These are phyloP conservation scores for Moringa oleifera DNA, from an alignment of 345 rosid genomes.

Conservation along the genomic window DNA sequence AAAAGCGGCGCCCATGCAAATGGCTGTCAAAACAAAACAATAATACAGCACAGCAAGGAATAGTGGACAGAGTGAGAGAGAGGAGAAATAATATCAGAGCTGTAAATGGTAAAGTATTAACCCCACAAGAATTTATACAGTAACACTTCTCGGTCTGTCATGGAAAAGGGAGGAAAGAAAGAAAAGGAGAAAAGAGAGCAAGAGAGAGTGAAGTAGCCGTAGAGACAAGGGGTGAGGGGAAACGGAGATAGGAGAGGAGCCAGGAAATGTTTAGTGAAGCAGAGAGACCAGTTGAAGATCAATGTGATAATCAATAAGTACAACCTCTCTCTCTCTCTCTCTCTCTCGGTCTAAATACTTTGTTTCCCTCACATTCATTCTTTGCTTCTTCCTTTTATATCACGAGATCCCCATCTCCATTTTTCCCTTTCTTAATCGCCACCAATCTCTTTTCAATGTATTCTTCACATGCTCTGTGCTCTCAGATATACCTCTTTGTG, in stretches of 20 bases:
- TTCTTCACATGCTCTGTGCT: constrained; percentile 16
- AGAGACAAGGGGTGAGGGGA: not conserved
- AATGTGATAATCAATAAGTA: not conserved
- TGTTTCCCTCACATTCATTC: constrained; percentile 45
- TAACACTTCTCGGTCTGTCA: too few relatives aligned
- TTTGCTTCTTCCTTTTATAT: constrained; percentile 55
- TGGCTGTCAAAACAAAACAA: not conserved
- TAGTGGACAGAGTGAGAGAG: too few relatives aligned
- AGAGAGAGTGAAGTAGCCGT: not conserved
- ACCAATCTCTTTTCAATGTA: constrained; percentile 24
- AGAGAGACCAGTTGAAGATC: not conserved
- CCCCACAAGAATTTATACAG: not conserved
- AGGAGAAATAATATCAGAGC: not conserved
- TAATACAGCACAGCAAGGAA: too few relatives aligned
- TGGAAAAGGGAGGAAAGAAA: not conserved
- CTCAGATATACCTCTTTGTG: not conserved
- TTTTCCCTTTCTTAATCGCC: constrained; percentile 8
- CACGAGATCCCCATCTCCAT: constrained; percentile 67
- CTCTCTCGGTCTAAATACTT: too few relatives aligned
- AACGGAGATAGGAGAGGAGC: not conserved
- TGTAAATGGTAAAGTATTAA: not conserved
- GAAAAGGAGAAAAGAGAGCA: not conserved
- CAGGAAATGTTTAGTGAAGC: not conserved
- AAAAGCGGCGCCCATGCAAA: not conserved
- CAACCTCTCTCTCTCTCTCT: constrained; percentile 23